A percentile compares a stretch with the other conserved stretches of the same genome.
phyloP scores from a whole-genome alignment of 2,329 filamentous ascomycete species.

The Alternaria sp. region DNA sequence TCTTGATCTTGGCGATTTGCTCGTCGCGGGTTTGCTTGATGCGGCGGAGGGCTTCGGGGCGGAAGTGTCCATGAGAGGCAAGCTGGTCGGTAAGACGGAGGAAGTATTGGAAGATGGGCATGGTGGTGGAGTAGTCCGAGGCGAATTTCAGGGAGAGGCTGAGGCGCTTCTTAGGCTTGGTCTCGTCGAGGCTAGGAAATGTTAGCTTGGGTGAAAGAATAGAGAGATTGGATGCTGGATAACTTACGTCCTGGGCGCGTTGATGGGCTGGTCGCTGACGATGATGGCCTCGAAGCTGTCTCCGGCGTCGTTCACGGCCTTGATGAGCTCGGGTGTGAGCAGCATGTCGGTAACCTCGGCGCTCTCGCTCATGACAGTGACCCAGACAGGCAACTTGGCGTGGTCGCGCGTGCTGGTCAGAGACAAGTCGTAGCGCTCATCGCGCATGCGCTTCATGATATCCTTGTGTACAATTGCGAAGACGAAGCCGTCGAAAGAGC shows the following conservation, averaged over 20 bases:
- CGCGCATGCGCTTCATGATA: conserved; percentile 84
- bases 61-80: conserved; percentile 79
- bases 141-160: conserved; percentile 76
- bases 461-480: conserved; percentile 97
- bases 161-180: conserved; percentile 82
- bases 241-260: conserved; percentile 82
- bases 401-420: conserved; percentile 93
- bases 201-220: too few relatives aligned
- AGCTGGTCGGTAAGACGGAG: conserved; percentile 84
- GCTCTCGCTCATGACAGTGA: conserved; percentile 95
- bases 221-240: conserved; percentile 12
- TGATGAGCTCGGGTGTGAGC: conserved; percentile 84
- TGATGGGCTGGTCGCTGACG: conserved; percentile 84
- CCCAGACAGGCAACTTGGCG: conserved; percentile 85
- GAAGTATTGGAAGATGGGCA: conserved; percentile 81
- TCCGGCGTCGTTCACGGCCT: conserved; percentile 78
- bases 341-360: conserved; percentile 90
- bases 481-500: conserved; percentile 85
- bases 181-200: conserved; percentile 75
- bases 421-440: conserved; percentile 93
- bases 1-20: conserved; percentile 78
- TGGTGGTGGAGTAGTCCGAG: conserved; percentile 62
- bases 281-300: conserved; percentile 81
- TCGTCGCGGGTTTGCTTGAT: conserved; percentile 80
- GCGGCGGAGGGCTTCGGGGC: conserved; percentile 84